Conservation (phyloP, 2,329 filamentous ascomycete species). For the Decorospora gaudefroyi region DNA sequence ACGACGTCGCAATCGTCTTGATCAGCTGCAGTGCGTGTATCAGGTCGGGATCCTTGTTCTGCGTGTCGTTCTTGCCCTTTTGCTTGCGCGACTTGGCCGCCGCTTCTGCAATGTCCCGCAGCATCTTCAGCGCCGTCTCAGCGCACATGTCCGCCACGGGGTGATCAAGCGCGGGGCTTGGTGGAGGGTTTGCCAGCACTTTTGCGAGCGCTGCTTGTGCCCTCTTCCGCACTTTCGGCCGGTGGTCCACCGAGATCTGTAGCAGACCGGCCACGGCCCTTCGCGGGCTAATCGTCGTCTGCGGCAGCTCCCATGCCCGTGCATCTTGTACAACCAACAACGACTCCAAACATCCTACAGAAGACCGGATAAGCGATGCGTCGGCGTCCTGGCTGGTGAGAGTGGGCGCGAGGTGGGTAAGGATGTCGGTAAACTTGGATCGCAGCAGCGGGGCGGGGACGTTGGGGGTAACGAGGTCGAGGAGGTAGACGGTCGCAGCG, state of each 20-base stretch:
- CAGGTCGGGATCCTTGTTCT: constrained; percentile 75
- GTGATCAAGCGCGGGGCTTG: constrained; percentile 90
- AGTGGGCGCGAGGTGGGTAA: constrained; percentile 81
- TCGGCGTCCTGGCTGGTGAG: constrained; percentile 80
- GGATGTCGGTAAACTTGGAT: constrained; percentile 92
- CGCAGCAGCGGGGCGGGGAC: constrained; percentile 85
- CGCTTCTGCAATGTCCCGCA: constrained; percentile 74
- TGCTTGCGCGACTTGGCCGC: constrained; percentile 71
- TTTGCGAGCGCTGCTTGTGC: constrained; percentile 86
- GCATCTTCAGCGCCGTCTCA: constrained; percentile 79
- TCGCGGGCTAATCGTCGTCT: constrained; percentile 81
- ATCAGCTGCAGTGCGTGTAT: constrained; percentile 92
- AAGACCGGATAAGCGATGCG: constrained; percentile 81
- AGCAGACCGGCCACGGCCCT: constrained; percentile 85
- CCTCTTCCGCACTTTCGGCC: constrained; percentile 92
- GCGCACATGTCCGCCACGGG: constrained; percentile 96
- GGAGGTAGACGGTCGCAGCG: constrained; percentile 87
- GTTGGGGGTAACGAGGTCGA: constrained; percentile 86
- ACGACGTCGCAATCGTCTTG: constrained; percentile 83
- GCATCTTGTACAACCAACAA: constrained; percentile 87
- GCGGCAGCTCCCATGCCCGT: constrained; percentile 82
- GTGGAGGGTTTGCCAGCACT: constrained; percentile 81
- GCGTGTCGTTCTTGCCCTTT: constrained; percentile 57
- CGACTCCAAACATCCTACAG: constrained; percentile 92
- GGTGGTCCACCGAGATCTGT: constrained; percentile 79